Evolutionary conservation across 176 grass and related monocot species (phyloP), one percentile per base, ranked within the genome.

Genomic region (Tuctoria greenei): DNA sequence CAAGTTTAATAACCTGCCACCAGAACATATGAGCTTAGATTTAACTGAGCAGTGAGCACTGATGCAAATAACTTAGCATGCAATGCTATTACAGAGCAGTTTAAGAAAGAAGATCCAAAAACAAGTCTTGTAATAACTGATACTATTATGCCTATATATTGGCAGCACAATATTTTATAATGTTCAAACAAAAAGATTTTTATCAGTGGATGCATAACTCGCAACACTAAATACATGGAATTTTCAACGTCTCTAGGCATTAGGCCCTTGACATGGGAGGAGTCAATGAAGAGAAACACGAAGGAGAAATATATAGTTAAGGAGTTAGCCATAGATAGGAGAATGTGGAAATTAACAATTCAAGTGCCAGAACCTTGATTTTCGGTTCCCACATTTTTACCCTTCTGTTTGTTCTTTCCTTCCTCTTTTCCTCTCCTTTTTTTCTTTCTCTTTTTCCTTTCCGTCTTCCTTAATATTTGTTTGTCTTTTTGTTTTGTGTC

Each of bases 1-100:
- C 76, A 71, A 88, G 86, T 84, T 88, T 86, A 79, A 82, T 74
- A 74, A 86, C 87, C 77, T 85, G 17, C 78, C 61, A 66, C 43
- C 60, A 75, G 31, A 51, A 61, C 13, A 24, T 45, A 74, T 79
- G 27, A 36, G n/a, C 5, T 68, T 66, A 60, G 78, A 39, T 62
- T 23, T 69, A 73, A 66, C 25, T 56, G 31, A 59, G 66, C 16
- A 14, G 25, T 69, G 66, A 82, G 66, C 16, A 14, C 34, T 69
- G 66, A 82, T 36, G 40, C 12, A 28, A 62, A 69, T 52, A 69
- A 62, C 57, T 56, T 11, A 70, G 55, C 18, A 79, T 16, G 38
- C 14, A 78, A 35, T 36, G 24, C 37, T 31, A 62, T 74, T 51
- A 40, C 25, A 31, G 41, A 68, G n/a, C 43, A 63, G 37, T 63